These are phyloP conservation scores for Colletotrichum sp. DNA, from an alignment of 2,329 filamentous ascomycete species.

Conservation along the genomic window DNA sequence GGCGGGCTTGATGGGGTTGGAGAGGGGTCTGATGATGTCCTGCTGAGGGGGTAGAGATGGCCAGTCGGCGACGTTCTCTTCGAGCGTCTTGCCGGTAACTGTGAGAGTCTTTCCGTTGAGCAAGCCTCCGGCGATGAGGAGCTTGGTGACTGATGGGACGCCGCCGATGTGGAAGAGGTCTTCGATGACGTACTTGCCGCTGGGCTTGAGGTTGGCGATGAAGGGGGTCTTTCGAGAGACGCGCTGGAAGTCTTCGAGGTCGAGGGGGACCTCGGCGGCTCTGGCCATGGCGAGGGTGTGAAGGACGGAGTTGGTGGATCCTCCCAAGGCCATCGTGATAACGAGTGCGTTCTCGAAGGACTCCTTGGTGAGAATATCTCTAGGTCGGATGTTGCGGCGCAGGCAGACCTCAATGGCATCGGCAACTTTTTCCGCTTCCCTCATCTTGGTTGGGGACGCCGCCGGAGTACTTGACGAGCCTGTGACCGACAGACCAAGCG, in stretches of 20 bases:
- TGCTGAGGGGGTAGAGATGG: conserved; percentile 81
- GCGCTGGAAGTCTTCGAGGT: conserved; percentile 82
- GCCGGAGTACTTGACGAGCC: conserved; percentile 87
- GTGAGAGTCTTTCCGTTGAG: conserved; percentile 82
- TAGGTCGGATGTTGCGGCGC: conserved; percentile 81
- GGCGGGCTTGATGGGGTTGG: conserved; percentile 75
- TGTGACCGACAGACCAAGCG: conserved; percentile 82
- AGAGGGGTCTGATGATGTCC: conserved; percentile 79
- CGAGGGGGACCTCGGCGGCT: conserved; percentile 78
- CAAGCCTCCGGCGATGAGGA: conserved; percentile 77
- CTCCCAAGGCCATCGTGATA: conserved; percentile 88
- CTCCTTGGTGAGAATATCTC: conserved; percentile 78
- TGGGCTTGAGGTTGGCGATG: conserved; percentile 84
- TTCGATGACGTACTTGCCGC: conserved; percentile 84
- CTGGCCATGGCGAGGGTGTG: conserved; percentile 92
- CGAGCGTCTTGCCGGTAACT: conserved; percentile 83
- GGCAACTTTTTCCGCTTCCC: conserved; percentile 83
- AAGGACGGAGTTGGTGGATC: conserved; percentile 86
- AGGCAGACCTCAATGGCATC: conserved; percentile 80
- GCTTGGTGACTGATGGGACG: conserved; percentile 84
- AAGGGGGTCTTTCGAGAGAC: conserved; percentile 85
- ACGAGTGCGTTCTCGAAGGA: conserved; percentile 90
- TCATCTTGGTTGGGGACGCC: conserved; percentile 79
- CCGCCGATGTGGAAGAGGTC: conserved; percentile 88
- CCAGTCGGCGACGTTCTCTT: conserved; percentile 79